Evolutionary conservation across 2,329 filamentous ascomycete genomes (phyloP), one percentile per base, ranked within the genome.

Genomic region (Didymella exigua): DNA sequence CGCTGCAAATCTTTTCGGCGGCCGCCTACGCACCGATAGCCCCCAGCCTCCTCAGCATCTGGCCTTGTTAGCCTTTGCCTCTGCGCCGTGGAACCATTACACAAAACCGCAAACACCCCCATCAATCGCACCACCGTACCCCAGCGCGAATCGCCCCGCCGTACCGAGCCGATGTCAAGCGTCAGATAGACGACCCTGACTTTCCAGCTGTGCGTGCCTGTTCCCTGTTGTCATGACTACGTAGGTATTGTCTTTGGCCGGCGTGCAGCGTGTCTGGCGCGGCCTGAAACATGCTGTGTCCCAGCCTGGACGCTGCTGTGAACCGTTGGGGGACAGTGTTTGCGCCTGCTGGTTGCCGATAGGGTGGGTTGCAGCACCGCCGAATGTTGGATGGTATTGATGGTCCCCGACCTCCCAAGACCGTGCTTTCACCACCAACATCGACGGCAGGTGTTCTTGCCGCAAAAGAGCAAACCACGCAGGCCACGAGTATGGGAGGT

Each of bases 321-420:
- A 49, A 44, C 43, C 42, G 47, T 56, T 56, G 57, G 44, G 37
- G 58, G 49, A 57, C 54, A 50, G 34, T 48, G 33, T 34, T 34
- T 50, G 50, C 55, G 56, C 14, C 45, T 44, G 48, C 31, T 18
- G 42, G 21, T 26, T 23, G 46, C 37, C 27, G 19, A 42, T 50
- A 38, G 41, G 49, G 19, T 49, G 26, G 46, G n/a, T 13, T 49
- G 46, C 21, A 36, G 41, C 41, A 36, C 27, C 46, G 52, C 41
- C 46, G 11, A 21, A 41, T 34, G 52, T 49, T 45, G 13, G 34
- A 55, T n/a, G n/a, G n/a, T 44, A 33, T 55, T 55, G 52, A 55
- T 42, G 16, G 34, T 47, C 24, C 10, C 18, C 8, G 24, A 43
- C 23, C 31, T 38, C 40, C 24, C 30, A 18, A 24, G 23, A 43